Conservation (phyloP, 2,329 filamentous ascomycete species). For the Stachybotrys echinatus region DNA sequence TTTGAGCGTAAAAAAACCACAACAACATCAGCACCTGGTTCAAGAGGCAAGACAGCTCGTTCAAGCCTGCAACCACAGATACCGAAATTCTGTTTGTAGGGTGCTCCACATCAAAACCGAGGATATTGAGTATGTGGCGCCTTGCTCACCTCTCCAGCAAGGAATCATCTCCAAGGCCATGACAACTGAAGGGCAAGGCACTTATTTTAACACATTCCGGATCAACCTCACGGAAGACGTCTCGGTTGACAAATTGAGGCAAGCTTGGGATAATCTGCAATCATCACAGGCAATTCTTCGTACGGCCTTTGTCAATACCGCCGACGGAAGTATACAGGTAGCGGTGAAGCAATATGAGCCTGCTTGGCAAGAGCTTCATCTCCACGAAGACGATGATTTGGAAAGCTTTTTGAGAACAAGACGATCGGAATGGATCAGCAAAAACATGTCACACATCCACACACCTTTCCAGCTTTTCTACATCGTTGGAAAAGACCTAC, state of each 20-base stretch:
- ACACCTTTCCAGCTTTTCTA: slow-evolving; percentile 48
- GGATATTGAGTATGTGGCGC: slow-evolving; percentile 67
- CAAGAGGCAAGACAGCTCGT: slow-evolving; percentile 55
- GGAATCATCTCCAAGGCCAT: slow-evolving; percentile 74
- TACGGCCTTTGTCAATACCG: slow-evolving; percentile 65
- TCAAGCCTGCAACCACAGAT: slow-evolving; percentile 57
- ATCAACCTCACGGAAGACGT: slow-evolving; percentile 46
- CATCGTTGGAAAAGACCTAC: slow-evolving; percentile 18
- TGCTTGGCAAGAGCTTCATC: slow-evolving; percentile 36
- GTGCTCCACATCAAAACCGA: slow-evolving; percentile 42
- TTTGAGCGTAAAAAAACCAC: slow-evolving; percentile 15
- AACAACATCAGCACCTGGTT: slow-evolving; percentile 15
- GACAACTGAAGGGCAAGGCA: slow-evolving; percentile 41
- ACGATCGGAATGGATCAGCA: slow-evolving; percentile 46
- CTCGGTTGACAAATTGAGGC: slow-evolving; percentile 41
- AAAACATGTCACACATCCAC: slow-evolving; percentile 42
- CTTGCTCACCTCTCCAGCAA: slow-evolving; percentile 81
- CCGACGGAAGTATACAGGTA: slow-evolving; percentile 73
- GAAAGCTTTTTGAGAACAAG: slow-evolving; percentile 25
- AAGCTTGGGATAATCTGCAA: slow-evolving; percentile 54
- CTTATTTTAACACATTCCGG: slow-evolving; percentile 75
- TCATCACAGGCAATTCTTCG: slow-evolving; percentile 59
- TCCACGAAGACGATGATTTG: slow-evolving; percentile 21
- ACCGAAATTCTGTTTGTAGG: slow-evolving; percentile 47
- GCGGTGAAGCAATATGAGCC: slow-evolving; percentile 42